Evolutionary conservation across 208 protist species (phyloP), one percentile per base, ranked within the genome.

Genomic region (Sergeia podlipaevii): DNA sequence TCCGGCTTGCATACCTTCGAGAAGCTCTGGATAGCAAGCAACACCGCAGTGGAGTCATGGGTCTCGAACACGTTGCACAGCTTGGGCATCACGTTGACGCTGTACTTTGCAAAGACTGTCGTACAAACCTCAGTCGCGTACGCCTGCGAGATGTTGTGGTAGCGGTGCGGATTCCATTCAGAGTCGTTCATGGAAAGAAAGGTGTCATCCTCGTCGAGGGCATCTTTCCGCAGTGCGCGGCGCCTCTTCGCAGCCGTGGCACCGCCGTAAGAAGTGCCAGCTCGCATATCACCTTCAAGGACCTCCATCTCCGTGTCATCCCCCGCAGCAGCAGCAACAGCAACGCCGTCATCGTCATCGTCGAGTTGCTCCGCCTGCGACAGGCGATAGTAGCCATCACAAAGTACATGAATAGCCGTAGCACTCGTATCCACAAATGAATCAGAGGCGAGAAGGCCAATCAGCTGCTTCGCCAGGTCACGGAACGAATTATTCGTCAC

Each of bases 31-130:
- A 94, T 91, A n/a, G 80, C 82, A 32, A 78, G 46, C 51, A 94
- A 73, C 28, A 94, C 75, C 0, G 83, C 80, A 3, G 82, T 91
- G n/a, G 79, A 85, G 57, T 82, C 65, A 56, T 91, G 77, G 2
- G 53, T 66, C 48, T 91, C 80, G 48, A 89, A 91, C 0, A 74
- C 78, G 65, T 94, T 94, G 56, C 87, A 94, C 34, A 94, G 71
- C 29, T 81, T 82, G 10, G 87, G 87, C 87, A 94, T 94, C 56
- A 94, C 88, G 64, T 94, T 94, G 0, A 69, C 75, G 60, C 80
- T 89, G 59, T 86, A 94, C 62, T 77, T 84, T 47, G 70, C 65
- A 52, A 94, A 85, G 20, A 94, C 60, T 32, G 65, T 74, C 26
- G 73, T 65, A 63, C 87, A 94, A 20, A 91, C 82, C 32, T 65